These are phyloP conservation scores for Steccherinum ochraceum DNA, from an alignment of 768 basidiomycete genomes.

Conservation along the genomic window DNA sequence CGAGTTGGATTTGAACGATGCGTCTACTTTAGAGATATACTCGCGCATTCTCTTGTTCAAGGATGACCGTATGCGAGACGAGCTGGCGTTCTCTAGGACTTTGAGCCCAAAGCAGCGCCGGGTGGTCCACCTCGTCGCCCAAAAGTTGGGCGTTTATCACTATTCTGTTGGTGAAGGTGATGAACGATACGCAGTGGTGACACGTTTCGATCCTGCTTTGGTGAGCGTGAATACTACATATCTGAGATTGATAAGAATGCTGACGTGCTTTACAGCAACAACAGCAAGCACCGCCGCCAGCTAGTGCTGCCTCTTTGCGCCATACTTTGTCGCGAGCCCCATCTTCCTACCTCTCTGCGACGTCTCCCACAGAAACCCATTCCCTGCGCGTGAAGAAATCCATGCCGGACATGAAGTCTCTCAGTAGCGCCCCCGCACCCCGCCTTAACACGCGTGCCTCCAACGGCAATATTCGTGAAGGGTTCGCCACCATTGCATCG, in stretches of 20 bases:
- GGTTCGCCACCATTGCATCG: slow-evolving; percentile 82
- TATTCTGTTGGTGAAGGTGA: slow-evolving; percentile 92
- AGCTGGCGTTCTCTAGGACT: slow-evolving; percentile 91
- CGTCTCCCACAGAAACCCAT: slow-evolving; percentile 35
- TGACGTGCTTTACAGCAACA: slow-evolving; percentile 30
- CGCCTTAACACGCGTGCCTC: slow-evolving; percentile 76
- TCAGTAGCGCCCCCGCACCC: slow-evolving; percentile 49
- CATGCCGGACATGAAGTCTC: slow-evolving; percentile 95
- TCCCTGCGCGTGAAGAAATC: slow-evolving; percentile 91
- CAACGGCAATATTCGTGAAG: slow-evolving; percentile 82
- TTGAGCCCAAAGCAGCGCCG: slow-evolving; percentile 81
- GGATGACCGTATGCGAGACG: slow-evolving; percentile 95
- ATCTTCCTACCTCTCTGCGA: slow-evolving; percentile 68
- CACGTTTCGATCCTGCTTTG: slow-evolving; percentile 79
- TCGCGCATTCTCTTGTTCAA: slow-evolving; percentile 95
- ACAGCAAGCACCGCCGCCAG: slow-evolving; percentile 15
- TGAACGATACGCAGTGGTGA: slow-evolving; percentile 90
- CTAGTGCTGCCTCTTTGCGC: slow-evolving; percentile 35
- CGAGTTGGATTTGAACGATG: slow-evolving; percentile 94
- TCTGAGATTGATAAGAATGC: slow-evolving; percentile 7
- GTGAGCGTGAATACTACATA: too few relatives aligned
- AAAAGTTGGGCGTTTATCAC: slow-evolving; percentile 93
- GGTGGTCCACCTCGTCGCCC: slow-evolving; percentile 92
- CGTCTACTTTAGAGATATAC: slow-evolving; percentile 93
- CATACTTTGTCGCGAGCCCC: slow-evolving; percentile 78